These are phyloP conservation scores for Lactarius tabidus DNA, from an alignment of 768 basidiomycete genomes.

Conservation along the genomic window DNA sequence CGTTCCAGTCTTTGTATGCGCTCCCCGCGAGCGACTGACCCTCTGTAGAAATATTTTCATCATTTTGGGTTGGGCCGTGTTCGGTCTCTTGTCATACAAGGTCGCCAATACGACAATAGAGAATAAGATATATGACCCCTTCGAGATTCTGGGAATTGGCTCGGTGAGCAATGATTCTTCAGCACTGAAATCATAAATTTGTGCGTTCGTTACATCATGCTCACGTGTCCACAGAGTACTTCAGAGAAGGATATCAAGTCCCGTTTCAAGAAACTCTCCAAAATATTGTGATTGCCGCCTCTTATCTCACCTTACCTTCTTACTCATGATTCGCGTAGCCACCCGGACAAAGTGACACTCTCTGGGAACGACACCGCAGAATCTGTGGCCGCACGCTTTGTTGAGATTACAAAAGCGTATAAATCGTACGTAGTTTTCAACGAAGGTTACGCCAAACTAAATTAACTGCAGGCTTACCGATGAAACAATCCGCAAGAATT, in stretches of 20 bases:
- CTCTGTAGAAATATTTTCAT: constrained; percentile 53
- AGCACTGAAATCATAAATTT: too few species aligned
- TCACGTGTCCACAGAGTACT: constrained; percentile 42
- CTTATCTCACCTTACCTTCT: background rate
- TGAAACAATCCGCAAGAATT: constrained; percentile 86
- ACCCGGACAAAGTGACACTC: constrained; percentile 93
- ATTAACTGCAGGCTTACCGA: constrained; percentile 67
- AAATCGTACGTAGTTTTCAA: constrained; percentile 62
- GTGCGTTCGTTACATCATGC: background rate
- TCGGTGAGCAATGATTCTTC: constrained; percentile 44
- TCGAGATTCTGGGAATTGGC: constrained; percentile 82
- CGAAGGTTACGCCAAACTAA: constrained; percentile 8
- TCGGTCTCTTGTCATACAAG: constrained; percentile 65
- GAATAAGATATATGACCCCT: constrained; percentile 84
- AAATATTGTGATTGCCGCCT: constrained; percentile 59
- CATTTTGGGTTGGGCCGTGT: constrained; percentile 66
- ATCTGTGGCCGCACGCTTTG: constrained; percentile 79
- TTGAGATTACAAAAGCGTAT: constrained; percentile 95
- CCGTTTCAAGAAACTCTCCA: constrained; percentile 88
- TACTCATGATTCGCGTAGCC: constrained; percentile 44
- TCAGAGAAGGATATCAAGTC: constrained; percentile 93
- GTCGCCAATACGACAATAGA: constrained; percentile 55
- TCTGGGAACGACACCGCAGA: constrained; percentile 82
- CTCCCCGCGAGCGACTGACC: background rate
- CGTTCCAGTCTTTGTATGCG: constrained; percentile 10